Evolutionary conservation across 371 early-diverging fungal species (phyloP).

Genomic region (Circinella umbellata): DNA sequence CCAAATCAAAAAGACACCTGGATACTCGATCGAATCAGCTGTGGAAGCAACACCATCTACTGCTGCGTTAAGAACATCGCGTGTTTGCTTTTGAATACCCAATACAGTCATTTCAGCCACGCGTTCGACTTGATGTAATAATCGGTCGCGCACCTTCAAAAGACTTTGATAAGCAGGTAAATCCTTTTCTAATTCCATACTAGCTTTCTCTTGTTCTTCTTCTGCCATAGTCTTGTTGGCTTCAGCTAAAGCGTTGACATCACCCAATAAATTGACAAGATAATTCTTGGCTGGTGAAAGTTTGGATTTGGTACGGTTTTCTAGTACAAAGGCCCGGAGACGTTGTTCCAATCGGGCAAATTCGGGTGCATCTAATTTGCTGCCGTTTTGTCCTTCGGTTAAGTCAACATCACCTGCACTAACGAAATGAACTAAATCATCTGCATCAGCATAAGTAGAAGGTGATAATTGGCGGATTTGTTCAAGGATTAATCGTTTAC

Average conservation of each 20-base stretch:
- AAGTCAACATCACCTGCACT: conserved; percentile 72
- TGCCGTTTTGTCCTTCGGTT: conserved; percentile 34
- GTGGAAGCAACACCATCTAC: conserved; percentile 69
- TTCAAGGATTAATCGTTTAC: conserved; percentile 88
- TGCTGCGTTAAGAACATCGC: conserved; percentile 56
- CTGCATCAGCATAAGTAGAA: conserved; percentile 87
- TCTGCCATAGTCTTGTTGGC: conserved; percentile 56
- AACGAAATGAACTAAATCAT: conserved; percentile 96
- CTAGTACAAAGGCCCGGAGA: conserved; percentile 90
- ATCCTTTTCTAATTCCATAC: conserved; percentile 54
- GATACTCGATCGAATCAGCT: conserved; percentile 74
- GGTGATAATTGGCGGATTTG: conserved; percentile 95
- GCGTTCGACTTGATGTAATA: conserved; percentile 69
- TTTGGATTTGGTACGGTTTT: conserved; percentile 94
- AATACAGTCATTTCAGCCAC: conserved; percentile 69
- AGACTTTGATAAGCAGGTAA: conserved; percentile 63
- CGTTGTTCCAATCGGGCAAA: conserved; percentile 84
- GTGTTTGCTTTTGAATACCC: conserved; percentile 57
- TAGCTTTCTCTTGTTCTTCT: conserved; percentile 39
- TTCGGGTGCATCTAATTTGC: conserved; percentile 58
- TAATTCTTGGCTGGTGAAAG: conserved; percentile 93
- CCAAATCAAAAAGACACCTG: conserved; percentile 83
- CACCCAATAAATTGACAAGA: conserved; percentile 78
- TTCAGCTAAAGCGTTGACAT: conserved; percentile 62
- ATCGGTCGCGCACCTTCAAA: conserved; percentile 54